These are phyloP conservation scores for Ustilago hordei DNA, from an alignment of 1,284 basidiomycete genomes.

Conservation along the genomic window DNA sequence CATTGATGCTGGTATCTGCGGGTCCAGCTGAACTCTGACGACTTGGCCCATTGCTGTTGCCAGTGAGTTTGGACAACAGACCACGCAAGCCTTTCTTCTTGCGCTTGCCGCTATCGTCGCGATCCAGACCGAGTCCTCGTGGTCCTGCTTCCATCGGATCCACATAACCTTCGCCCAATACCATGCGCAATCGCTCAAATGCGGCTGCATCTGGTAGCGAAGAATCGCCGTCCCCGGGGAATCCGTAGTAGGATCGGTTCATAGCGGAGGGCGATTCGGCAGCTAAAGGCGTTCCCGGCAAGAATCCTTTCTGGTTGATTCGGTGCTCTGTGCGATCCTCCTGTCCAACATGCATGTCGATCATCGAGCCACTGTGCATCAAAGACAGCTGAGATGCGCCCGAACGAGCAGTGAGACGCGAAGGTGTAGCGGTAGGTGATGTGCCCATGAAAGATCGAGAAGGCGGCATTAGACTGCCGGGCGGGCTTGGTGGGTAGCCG, in stretches of 20 bases:
- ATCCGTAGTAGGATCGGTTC: slow-evolving; percentile 56
- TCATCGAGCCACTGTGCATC: slow-evolving; percentile 70
- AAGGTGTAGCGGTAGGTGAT: slow-evolving; percentile 43
- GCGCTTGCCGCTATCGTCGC: slow-evolving; percentile 39
- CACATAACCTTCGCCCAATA: slow-evolving; percentile 45
- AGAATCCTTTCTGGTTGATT: slow-evolving; percentile 54
- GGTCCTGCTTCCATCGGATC: slow-evolving; percentile 48
- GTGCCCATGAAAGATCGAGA: slow-evolving; percentile 53
- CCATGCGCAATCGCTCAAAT: slow-evolving; percentile 41
- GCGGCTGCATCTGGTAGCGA: slow-evolving; percentile 38
- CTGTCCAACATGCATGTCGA: slow-evolving; percentile 71
- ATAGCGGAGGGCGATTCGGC: slow-evolving; percentile 46
- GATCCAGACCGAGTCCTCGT: slow-evolving; percentile 27
- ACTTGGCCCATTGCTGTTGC: slow-evolving; percentile 25
- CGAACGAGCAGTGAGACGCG: slow-evolving; percentile 39
- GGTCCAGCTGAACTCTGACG: slow-evolving; percentile 20
- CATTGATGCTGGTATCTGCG: slow-evolving; percentile 31
- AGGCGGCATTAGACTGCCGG: slow-evolving; percentile 58
- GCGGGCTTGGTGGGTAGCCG: slow-evolving; percentile 32
- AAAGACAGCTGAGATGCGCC: slow-evolving; percentile 64
- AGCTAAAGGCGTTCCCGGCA: slow-evolving; percentile 48
- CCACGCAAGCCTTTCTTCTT: slow-evolving; percentile 60
- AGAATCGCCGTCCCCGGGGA: slow-evolving; percentile 55
- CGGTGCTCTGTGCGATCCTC: slow-evolving; percentile 57
- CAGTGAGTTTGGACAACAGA: slow-evolving; percentile 53